These are phyloP conservation scores for Globisporangium lucens DNA, from an alignment of 352 stramenopile genomes.

Conservation along the genomic window DNA sequence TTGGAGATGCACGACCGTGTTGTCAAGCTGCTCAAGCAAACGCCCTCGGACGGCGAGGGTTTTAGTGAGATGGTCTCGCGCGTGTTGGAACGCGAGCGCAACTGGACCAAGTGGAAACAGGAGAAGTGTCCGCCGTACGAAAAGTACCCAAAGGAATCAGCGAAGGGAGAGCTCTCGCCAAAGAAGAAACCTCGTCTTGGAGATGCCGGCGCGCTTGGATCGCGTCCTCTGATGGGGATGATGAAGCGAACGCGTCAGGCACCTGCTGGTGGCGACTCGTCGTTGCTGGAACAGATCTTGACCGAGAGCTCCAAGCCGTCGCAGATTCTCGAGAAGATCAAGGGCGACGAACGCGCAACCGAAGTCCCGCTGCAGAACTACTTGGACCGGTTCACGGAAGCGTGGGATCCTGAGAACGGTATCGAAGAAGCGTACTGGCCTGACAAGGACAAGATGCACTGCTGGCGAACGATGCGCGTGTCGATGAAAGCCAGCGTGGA, in stretches of 20 bases:
- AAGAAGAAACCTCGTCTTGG: slow-evolving; percentile 43
- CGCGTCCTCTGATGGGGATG: slow-evolving; percentile 7
- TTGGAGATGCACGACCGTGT: slow-evolving; percentile 68
- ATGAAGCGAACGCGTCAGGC: slow-evolving; percentile 21
- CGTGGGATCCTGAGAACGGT: slow-evolving; percentile 93
- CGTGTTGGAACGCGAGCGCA: slow-evolving; percentile 85
- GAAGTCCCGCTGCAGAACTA: slow-evolving; percentile 75
- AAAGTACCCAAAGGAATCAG: slow-evolving; percentile 28
- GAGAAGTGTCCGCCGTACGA: slow-evolving; percentile 86
- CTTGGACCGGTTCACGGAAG: slow-evolving; percentile 89
- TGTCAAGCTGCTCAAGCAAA: slow-evolving; percentile 76
- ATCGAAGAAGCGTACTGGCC: slow-evolving; percentile 96
- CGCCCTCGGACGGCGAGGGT: slow-evolving; percentile 77
- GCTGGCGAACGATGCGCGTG: slow-evolving; percentile 79
- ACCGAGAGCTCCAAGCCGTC: slow-evolving; percentile 72
- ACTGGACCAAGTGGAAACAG: slow-evolving; percentile 91
- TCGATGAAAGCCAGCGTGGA: slow-evolving; percentile 74
- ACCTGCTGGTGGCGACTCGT: slow-evolving; percentile 23
- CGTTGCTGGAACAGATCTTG: slow-evolving; percentile 76
- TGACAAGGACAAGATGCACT: slow-evolving; percentile 90
- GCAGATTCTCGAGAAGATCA: slow-evolving; percentile 74
- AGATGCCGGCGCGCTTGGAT: slow-evolving; percentile 27
- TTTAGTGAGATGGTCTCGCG: slow-evolving; percentile 87
- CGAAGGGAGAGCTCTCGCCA: slow-evolving; percentile 14
- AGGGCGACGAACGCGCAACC: slow-evolving; percentile 59